These are phyloP conservation scores for Sporisorium graminicola DNA, from an alignment of 1,284 basidiomycete species.

Conservation along the genomic window DNA sequence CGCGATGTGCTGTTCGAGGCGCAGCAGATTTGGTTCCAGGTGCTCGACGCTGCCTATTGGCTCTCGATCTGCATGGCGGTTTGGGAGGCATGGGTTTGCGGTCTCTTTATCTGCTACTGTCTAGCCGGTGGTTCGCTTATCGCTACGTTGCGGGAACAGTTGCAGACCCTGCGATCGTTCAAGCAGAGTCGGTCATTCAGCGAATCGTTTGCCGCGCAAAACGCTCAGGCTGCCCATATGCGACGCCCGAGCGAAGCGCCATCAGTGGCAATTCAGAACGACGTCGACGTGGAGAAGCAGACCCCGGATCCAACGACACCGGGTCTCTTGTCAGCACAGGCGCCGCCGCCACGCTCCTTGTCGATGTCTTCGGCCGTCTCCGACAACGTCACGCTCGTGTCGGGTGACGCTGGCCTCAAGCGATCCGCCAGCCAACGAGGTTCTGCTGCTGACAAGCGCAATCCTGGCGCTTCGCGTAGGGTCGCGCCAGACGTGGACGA, in stretches of 20 bases:
- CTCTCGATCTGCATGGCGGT: constrained; percentile 34
- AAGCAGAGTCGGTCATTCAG: constrained; percentile 28
- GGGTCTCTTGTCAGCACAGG: constrained; percentile 8
- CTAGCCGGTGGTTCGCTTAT: constrained; percentile 25
- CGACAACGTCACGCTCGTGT: constrained; percentile 25
- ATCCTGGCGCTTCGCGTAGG: background rate
- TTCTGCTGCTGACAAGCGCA: background rate
- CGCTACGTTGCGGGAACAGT: constrained; percentile 22
- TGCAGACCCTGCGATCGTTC: constrained; percentile 27
- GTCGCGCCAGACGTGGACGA: background rate
- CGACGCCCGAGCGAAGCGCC: constrained; percentile 12
- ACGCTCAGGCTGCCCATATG: background rate
- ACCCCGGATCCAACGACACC: background rate
- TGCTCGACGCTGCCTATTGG: constrained; percentile 33
- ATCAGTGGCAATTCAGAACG: background rate
- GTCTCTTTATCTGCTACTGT: constrained; percentile 20
- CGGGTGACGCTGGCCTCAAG: constrained; percentile 11
- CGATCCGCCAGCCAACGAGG: constrained; percentile 5
- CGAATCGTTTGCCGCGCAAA: constrained; percentile 21
- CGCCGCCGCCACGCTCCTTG: constrained; percentile 16
- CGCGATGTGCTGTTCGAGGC: constrained; percentile 36
- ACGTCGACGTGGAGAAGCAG: constrained; percentile 26
- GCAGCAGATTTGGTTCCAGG: constrained; percentile 41
- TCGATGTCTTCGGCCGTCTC: constrained; percentile 26
- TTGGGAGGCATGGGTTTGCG: constrained; percentile 36